Evolutionary conservation across 1,139 yeast species (phyloP).

Genomic region (Geotrichum phurueaensis): DNA sequence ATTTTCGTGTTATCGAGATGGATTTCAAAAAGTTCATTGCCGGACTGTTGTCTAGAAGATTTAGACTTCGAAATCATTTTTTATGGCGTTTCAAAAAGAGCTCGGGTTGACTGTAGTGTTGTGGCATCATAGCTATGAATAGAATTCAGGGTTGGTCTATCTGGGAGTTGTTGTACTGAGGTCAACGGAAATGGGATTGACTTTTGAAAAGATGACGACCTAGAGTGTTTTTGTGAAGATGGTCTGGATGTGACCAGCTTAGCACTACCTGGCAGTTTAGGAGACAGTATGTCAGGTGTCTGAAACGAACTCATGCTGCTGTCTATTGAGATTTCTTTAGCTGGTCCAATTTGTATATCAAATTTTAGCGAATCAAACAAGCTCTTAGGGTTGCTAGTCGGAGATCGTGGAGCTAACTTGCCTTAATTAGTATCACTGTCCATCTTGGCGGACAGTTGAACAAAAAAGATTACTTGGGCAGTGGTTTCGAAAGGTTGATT

Average conservation of each 20-base stretch:
- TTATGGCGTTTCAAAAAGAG: neutral
- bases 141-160: slow-evolving; percentile 1
- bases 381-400: neutral
- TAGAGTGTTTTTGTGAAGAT: neutral
- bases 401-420: neutral
- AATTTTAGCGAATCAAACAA: neutral
- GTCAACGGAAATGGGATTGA: neutral
- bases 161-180: neutral
- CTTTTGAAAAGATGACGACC: slow-evolving; percentile 4
- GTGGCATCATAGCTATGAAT: slow-evolving; percentile 3
- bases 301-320: neutral
- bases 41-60: neutral
- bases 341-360: neutral
- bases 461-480: neutral
- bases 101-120: neutral
- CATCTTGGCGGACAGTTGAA: neutral
- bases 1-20: neutral
- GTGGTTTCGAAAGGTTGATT: neutral
- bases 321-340: neutral
- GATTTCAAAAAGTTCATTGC: neutral
- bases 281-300: neutral
- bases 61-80: neutral
- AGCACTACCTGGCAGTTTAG: neutral
- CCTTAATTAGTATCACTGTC: neutral
- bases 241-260: neutral